Evolutionary conservation across 2,329 filamentous ascomycete genomes (phyloP).

Genomic region (Aspergillus aculeatus): DNA sequence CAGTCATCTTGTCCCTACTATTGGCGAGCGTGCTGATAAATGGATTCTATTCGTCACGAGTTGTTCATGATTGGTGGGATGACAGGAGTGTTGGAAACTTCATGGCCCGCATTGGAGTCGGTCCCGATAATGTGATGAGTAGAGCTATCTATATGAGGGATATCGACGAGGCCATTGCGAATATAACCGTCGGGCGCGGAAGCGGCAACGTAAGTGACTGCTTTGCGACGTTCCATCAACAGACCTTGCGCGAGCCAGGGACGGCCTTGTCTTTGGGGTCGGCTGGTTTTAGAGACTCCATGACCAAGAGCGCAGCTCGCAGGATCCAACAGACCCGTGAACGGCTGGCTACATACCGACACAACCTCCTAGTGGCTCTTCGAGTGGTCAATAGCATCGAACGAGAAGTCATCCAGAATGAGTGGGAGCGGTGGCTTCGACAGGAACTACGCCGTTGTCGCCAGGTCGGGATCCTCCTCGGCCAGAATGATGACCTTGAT

Average conservation of each 20-base stretch:
- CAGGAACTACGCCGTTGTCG: constrained; percentile 77
- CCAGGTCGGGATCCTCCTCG: constrained; percentile 54
- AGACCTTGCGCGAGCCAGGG: constrained; percentile 36
- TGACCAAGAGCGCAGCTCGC: constrained; percentile 42
- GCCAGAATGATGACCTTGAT: constrained; percentile 22
- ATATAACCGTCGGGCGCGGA: constrained; percentile 29
- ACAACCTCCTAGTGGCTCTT: constrained; percentile 88
- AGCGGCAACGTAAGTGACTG: constrained; percentile 37
- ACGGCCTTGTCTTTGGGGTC: constrained; percentile 30
- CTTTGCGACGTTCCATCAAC: constrained; percentile 46
- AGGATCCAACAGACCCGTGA: constrained; percentile 78
- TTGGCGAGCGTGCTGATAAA: constrained; percentile 70
- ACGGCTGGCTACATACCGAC: constrained; percentile 76
- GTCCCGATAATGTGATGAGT: constrained; percentile 76
- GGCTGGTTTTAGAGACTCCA: constrained; percentile 28
- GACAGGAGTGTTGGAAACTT: constrained; percentile 78
- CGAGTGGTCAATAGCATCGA: constrained; percentile 87
- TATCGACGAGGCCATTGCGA: constrained; percentile 63
- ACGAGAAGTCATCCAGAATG: constrained; percentile 76
- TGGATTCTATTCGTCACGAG: constrained; percentile 69
- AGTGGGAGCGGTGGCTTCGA: constrained; percentile 90
- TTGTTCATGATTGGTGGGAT: constrained; percentile 76
- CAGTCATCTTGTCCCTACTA: constrained; percentile 69
- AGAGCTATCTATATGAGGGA: constrained; percentile 81
- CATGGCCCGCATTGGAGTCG: constrained; percentile 77